A percentile compares a stretch with the other conserved stretches of the same genome.
Conservation (phyloP, 805 yeast genomes). For the Candida sonorensis region DNA sequence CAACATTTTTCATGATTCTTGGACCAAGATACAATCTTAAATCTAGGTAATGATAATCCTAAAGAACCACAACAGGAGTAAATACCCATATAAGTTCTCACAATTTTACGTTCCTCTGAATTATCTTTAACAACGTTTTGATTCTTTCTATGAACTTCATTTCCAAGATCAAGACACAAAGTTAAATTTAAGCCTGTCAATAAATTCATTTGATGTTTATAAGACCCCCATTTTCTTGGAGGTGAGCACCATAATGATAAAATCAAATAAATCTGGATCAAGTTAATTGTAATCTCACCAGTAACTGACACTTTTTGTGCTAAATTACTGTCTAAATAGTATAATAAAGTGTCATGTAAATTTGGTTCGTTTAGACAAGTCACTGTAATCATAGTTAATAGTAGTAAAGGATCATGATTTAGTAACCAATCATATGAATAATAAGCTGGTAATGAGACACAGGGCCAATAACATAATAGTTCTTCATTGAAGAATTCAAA, state of each 20-base stretch:
- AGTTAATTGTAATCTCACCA: constrained; percentile 34
- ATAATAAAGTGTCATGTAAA: constrained; percentile 34
- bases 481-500: constrained; percentile 30
- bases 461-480: constrained; percentile 42
- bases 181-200: constrained; percentile 38
- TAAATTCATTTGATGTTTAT: constrained; percentile 43
- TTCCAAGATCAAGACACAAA: constrained; percentile 43
- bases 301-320: constrained; percentile 38
- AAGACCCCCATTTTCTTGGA: constrained; percentile 44
- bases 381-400: constrained; percentile 38
- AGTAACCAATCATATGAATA: constrained; percentile 34
- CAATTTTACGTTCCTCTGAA: constrained; percentile 28
- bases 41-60: constrained; percentile 44
- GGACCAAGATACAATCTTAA: constrained; percentile 44
- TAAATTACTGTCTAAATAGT: constrained; percentile 38
- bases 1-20: constrained; percentile 34
- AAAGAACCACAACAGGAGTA: constrained; percentile 46
- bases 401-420: constrained; percentile 36
- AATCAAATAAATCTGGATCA: constrained; percentile 37
- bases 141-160: constrained; percentile 24
- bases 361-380: constrained; percentile 40
- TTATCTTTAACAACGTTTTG: constrained; percentile 21
- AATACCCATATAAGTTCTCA: constrained; percentile 40
- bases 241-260: constrained; percentile 49
- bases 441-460: constrained; percentile 33